phyloP scores from a whole-genome alignment of 208 protist genomes.

The Eutreptiella sp. region DNA sequence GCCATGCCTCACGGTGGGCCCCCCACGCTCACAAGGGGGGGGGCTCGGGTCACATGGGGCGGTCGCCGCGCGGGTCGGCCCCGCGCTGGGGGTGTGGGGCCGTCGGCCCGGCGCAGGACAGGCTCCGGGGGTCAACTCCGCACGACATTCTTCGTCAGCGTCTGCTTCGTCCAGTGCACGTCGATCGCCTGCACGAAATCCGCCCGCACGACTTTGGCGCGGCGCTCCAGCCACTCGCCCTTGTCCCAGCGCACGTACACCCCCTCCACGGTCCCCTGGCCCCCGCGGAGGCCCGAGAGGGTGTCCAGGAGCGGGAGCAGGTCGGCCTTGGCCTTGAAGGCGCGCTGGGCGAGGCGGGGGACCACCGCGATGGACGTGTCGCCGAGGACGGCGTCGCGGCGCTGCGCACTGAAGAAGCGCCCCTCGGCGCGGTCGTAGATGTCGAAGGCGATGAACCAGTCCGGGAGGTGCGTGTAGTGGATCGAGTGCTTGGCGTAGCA shows the following conservation, averaged over 20 bases:
- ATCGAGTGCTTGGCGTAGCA: constrained; percentile 38
- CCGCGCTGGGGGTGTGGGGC: no score
- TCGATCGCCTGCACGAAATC: constrained; percentile 34
- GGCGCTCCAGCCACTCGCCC: constrained; percentile 14
- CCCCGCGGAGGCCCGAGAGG: background rate
- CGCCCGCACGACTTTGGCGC: constrained; percentile 19
- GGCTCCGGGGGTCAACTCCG: no score
- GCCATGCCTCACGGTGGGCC: no score
- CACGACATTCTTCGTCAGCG: no score
- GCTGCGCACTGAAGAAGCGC: constrained; percentile 1
- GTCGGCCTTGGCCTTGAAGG: background rate
- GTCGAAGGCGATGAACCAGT: constrained; percentile 41
- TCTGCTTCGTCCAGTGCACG: no score
- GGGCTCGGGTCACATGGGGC: no score
- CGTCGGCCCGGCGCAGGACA: no score
- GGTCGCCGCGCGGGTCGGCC: no score
- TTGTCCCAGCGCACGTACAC: constrained; percentile 27
- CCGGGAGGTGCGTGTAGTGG: constrained; percentile 30
- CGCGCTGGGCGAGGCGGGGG: background rate
- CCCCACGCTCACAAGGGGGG: no score
- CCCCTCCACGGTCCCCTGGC: constrained; percentile 2
- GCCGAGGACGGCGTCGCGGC: constrained; percentile 9
- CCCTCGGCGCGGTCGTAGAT: constrained; percentile 26
- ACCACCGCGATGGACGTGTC: constrained; percentile 9
- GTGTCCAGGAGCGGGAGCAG: background rate